phyloP scores from a whole-genome alignment of 1,284 basidiomycete genomes.

The Papiliotrema fonsecae region DNA sequence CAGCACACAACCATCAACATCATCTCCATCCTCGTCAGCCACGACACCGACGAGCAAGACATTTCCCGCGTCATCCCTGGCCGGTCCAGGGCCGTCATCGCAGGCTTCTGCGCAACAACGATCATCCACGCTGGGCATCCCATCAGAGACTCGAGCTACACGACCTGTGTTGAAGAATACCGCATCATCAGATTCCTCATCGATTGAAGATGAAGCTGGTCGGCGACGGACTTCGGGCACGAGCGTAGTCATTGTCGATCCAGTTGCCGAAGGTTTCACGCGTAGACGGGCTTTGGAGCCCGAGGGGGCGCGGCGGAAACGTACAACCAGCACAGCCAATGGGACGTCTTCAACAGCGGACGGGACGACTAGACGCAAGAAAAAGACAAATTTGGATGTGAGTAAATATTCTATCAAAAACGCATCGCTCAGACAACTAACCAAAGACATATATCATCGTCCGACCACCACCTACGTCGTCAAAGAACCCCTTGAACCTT shows the following conservation, averaged over 20 bases:
- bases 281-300: background rate
- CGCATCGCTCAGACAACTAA: conserved; percentile 8
- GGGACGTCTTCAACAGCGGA: background rate
- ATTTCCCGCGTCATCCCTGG: conserved; percentile 8
- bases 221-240: conserved; percentile 13
- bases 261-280: conserved; percentile 7
- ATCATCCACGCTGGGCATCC: conserved; percentile 3
- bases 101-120: conserved; percentile 6
- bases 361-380: background rate
- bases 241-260: conserved; percentile 18
- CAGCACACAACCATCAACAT: conserved; percentile 4
- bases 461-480: conserved; percentile 57
- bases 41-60: background rate
- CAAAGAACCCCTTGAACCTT: conserved; percentile 83
- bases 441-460: conserved; percentile 66
- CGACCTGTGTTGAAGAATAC: conserved; percentile 11
- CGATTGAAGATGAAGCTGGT: conserved; percentile 2
- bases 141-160: conserved; percentile 4
- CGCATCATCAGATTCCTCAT: conserved; percentile 9
- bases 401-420: background rate
- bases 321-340: background rate
- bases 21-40: conserved; percentile 5
- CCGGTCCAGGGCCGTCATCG: conserved; percentile 27
- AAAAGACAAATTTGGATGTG: background rate
- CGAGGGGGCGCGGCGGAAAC: too few species aligned